These are phyloP conservation scores for Haematococcus lacustris DNA, from an alignment of 139 green algal genomes.

Conservation along the genomic window DNA sequence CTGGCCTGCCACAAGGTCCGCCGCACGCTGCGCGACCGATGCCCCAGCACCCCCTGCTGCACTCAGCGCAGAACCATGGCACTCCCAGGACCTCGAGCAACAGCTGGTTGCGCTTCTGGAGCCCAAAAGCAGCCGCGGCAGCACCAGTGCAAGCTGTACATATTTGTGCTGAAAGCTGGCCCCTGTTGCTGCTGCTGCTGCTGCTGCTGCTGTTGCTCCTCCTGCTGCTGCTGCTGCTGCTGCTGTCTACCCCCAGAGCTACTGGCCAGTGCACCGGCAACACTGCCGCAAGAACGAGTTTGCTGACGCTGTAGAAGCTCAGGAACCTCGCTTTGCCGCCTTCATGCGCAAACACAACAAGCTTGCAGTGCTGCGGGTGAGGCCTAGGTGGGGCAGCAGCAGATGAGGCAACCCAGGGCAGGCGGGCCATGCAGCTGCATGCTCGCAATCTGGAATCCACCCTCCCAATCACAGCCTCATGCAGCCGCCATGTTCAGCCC, in stretches of 20 bases:
- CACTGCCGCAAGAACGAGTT: conserved; percentile 84
- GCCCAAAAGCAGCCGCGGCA: no score
- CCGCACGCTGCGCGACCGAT: no score
- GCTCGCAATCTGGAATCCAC: conserved; percentile 85
- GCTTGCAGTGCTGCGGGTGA: conserved; percentile 17
- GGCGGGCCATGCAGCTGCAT: neutral
- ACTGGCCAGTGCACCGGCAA: conserved; percentile 84
- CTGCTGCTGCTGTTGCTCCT: no score
- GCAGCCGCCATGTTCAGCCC: conserved; percentile 64
- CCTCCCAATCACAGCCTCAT: conserved; percentile 70
- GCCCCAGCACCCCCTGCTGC: no score
- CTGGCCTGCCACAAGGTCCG: conserved; percentile 75
- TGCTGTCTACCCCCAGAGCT: no score
- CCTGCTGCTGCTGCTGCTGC: no score
- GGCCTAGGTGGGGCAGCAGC: neutral
- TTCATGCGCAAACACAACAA: conserved; percentile 65
- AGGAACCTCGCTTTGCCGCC: conserved; percentile 77
- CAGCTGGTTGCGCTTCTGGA: no score
- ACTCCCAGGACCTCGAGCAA: no score
- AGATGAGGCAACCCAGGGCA: neutral
- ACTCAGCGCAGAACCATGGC: no score
- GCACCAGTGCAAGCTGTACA: no score
- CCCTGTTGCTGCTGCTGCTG: no score
- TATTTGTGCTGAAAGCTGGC: no score
- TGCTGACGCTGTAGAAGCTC: conserved; percentile 66